Conservation (phyloP, 176 grass and related monocot species). For the Oryza coarctata region DNA sequence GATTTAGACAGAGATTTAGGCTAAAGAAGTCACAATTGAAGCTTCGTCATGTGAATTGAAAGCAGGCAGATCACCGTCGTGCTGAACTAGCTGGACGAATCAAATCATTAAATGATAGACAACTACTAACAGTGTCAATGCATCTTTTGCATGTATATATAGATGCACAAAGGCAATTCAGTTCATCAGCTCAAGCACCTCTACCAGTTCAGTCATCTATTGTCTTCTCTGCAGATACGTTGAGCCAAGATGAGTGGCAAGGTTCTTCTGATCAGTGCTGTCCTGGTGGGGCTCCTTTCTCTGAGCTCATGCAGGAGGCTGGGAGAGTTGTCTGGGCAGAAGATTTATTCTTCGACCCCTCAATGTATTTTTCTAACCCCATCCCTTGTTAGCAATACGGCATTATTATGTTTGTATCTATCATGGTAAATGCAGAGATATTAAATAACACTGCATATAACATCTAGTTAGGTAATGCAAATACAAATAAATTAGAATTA, state of each 20-base stretch:
- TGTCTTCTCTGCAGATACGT: conserved; percentile 12
- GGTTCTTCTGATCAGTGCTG: conserved; percentile 52
- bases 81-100: conserved; percentile 35
- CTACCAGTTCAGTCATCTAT: conserved; percentile 23
- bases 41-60: conserved; percentile 4
- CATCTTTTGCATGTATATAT: conserved; percentile 25
- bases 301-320: conserved; percentile 58
- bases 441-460: background rate
- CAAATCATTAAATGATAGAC: conserved; percentile 40
- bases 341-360: conserved; percentile 45
- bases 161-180: conserved; percentile 19
- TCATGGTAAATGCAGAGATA: background rate
- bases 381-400: background rate
- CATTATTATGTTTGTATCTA: background rate
- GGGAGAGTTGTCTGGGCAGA: conserved; percentile 51
- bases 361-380: conserved; percentile 33
- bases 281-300: conserved; percentile 54
- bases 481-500: background rate
- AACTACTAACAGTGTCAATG: conserved; percentile 35
- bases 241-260: conserved; percentile 49
- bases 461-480: conserved; percentile 19
- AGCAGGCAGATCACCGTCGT: background rate
- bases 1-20: background rate
- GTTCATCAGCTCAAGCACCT: conserved; percentile 39
- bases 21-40: conserved; percentile 27